Conservation (phyloP, 1,139 yeast genomes). For the Kodamaea fungicola region DNA sequence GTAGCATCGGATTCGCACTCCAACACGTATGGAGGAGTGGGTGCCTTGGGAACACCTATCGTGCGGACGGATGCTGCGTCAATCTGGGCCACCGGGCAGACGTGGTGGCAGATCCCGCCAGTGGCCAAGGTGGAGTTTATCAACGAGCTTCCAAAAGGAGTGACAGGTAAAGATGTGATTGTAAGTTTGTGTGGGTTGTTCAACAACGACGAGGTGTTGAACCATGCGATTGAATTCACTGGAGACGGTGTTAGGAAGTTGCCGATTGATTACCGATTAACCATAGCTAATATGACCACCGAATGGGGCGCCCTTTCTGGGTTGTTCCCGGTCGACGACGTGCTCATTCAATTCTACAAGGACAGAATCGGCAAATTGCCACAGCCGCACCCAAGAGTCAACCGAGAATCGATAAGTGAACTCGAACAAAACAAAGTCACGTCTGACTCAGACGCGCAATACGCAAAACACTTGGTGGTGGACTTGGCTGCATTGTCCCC, state of each 20-base stretch:
- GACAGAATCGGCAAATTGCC: slow-evolving; percentile 63
- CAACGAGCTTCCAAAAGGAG: slow-evolving; percentile 81
- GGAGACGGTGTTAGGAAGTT: slow-evolving; percentile 79
- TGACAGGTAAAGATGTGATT: slow-evolving; percentile 94
- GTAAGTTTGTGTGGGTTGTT: slow-evolving; percentile 93
- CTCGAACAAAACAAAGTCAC: slow-evolving; percentile 43
- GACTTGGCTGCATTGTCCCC: slow-evolving; percentile 89
- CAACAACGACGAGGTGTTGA: slow-evolving; percentile 93
- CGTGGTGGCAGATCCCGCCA: slow-evolving; percentile 99
- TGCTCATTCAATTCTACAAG: slow-evolving; percentile 73
- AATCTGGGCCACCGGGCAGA: slow-evolving; percentile 99
- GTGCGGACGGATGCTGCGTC: slow-evolving; percentile 99
- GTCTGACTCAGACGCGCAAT: slow-evolving; percentile 75
- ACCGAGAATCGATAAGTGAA: slow-evolving; percentile 49
- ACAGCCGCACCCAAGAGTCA: slow-evolving; percentile 84
- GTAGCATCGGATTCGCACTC: slow-evolving; percentile 98
- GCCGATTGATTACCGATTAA: slow-evolving; percentile 85
- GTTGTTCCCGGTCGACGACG: slow-evolving; percentile 86
- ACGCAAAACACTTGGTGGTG: slow-evolving; percentile 81
- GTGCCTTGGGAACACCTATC: slow-evolving; percentile 93
- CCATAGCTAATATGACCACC: slow-evolving; percentile 98
- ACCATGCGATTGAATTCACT: slow-evolving; percentile 94
- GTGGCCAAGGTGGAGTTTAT: slow-evolving; percentile 89
- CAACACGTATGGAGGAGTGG: slow-evolving; percentile 96
- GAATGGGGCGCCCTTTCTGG: slow-evolving; percentile 99